phyloP scores from a whole-genome alignment of 2,329 filamentous ascomycete species.

The Ophiostoma pallidulum region DNA sequence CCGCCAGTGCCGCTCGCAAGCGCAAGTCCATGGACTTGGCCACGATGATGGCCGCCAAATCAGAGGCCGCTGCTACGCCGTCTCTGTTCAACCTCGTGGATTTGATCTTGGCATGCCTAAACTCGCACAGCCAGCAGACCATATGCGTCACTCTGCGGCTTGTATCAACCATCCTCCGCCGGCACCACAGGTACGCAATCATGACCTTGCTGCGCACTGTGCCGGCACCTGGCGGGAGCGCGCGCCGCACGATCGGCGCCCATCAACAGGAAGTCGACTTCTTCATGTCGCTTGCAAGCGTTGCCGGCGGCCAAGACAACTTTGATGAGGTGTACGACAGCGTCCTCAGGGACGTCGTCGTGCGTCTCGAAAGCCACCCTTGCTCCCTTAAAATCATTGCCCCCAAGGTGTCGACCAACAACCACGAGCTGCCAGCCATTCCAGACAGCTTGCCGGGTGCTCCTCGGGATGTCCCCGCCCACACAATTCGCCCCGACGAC shows the following conservation, averaged over 20 bases:
- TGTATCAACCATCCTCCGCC: slow-evolving; percentile 72
- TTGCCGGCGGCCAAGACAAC: slow-evolving; percentile 57
- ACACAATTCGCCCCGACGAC: slow-evolving; percentile 54
- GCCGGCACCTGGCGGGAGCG: slow-evolving; percentile 30
- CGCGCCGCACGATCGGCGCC: slow-evolving; percentile 56
- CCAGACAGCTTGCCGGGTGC: slow-evolving; percentile 49
- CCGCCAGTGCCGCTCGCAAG: slow-evolving; percentile 61
- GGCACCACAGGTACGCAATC: slow-evolving; percentile 80
- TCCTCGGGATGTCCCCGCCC: slow-evolving; percentile 49
- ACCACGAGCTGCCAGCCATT: slow-evolving; percentile 46
- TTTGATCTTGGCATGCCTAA: slow-evolving; percentile 74
- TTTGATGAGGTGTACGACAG: slow-evolving; percentile 65
- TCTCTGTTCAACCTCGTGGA: slow-evolving; percentile 90
- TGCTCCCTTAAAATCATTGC: slow-evolving; percentile 63
- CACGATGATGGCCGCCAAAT: slow-evolving; percentile 65
- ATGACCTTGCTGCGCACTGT: slow-evolving; percentile 64
- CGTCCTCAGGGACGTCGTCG: slow-evolving; percentile 61
- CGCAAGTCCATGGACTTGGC: slow-evolving; percentile 84
- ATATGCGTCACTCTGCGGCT: slow-evolving; percentile 82
- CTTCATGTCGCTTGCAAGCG: slow-evolving; percentile 58
- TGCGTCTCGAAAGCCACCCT: slow-evolving; percentile 60
- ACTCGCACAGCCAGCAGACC: slow-evolving; percentile 79
- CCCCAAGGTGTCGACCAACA: slow-evolving; percentile 47
- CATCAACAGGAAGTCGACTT: slow-evolving; percentile 67
- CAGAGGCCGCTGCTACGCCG: slow-evolving; percentile 66